Evolutionary conservation across 352 stramenopile genomes (phyloP), one percentile per base, ranked within the genome.

Genomic region (Globisporangium apiculatum): DNA sequence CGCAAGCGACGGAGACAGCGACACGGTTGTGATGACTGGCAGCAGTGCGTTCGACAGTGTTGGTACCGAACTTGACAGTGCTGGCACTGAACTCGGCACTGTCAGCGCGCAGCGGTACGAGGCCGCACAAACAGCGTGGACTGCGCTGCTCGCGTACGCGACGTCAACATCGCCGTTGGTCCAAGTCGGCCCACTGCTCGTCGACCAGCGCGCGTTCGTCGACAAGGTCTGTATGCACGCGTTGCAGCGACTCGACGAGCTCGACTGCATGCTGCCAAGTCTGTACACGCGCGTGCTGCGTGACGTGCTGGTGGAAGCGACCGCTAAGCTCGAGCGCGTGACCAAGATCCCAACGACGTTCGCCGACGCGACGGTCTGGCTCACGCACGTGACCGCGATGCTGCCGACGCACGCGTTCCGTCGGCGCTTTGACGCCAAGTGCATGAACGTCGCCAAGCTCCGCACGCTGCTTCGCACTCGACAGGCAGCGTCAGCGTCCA

Each of bases 311-410:
- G n/a, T 57, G 6, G 76, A 86, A 45, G 68, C 86, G 7, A 75
- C 85, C 51, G 71, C 66, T 15, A 58, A 68, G 1, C 76, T 87
- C n/a, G 76, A 88, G 6, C 66, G 67, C 11, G 67, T 88, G 10
- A 88, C 75, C 8, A 82, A 72, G 18, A 86, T 90, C 17, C 78
- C 80, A 0, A 84, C 64, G 0, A 86, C 55, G 9, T 66, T 90
- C 5, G 45, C 58, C 31, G 79, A 82, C 49, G 76, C 74, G 6
- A 71, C 65, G 38, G 18, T 53, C 8, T 90, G 80, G 80, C 48
- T 90, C 10, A 53, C 62, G 1, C 68, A 82, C 42, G 62, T 87
- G 31, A 73, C 60, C 8, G 72, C 81, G 5, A 85, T 88, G 75
- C 69, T 88, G 58, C 65, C 68, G 0, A 75, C 62, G 0, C 74